Evolutionary conservation across 108 stramenopile genomes (phyloP).

Genomic region (Nitzschia putrida): DNA sequence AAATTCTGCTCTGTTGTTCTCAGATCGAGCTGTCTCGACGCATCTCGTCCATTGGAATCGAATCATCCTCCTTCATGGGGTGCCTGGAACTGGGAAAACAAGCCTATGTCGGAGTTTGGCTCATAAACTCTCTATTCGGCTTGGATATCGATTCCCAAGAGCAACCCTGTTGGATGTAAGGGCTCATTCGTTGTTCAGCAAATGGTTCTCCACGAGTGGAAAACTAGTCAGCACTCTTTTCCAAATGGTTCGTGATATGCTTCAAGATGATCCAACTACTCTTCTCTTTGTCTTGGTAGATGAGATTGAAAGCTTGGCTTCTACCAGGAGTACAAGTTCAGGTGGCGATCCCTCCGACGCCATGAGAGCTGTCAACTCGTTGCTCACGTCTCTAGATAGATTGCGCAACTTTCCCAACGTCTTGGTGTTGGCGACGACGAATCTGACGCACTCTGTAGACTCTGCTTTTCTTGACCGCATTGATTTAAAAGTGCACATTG

Average conservation of each 20-base stretch:
- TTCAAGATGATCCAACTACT: conserved; percentile 65
- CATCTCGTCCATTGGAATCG: conserved; percentile 81
- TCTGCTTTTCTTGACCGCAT: conserved; percentile 84
- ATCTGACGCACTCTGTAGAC: conserved; percentile 74
- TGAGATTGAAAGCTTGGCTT: conserved; percentile 77
- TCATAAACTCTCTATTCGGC: conserved; percentile 76
- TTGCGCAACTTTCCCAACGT: conserved; percentile 74
- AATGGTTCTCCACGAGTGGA: conserved; percentile 89
- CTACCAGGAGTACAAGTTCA: conserved; percentile 23
- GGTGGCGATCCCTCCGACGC: conserved; percentile 68
- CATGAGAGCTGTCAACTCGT: conserved; percentile 75
- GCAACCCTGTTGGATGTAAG: conserved; percentile 78
- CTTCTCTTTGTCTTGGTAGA: conserved; percentile 81
- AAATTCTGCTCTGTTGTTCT: conserved; percentile 46
- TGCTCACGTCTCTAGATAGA: conserved; percentile 73
- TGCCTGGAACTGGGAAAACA: conserved; percentile 84
- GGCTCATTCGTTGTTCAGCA: conserved; percentile 81
- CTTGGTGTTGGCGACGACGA: conserved; percentile 80
- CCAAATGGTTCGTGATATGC: conserved; percentile 70
- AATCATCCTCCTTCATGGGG: conserved; percentile 79
- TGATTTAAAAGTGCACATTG: conserved; percentile 72
- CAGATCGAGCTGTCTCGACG: conserved; percentile 37
- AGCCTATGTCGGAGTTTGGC: conserved; percentile 73
- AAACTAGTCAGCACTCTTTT: conserved; percentile 81
- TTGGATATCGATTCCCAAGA: conserved; percentile 49